These are phyloP conservation scores for Solanum aculeatissimum DNA, from an alignment of 305 asterid species.

Conservation along the genomic window DNA sequence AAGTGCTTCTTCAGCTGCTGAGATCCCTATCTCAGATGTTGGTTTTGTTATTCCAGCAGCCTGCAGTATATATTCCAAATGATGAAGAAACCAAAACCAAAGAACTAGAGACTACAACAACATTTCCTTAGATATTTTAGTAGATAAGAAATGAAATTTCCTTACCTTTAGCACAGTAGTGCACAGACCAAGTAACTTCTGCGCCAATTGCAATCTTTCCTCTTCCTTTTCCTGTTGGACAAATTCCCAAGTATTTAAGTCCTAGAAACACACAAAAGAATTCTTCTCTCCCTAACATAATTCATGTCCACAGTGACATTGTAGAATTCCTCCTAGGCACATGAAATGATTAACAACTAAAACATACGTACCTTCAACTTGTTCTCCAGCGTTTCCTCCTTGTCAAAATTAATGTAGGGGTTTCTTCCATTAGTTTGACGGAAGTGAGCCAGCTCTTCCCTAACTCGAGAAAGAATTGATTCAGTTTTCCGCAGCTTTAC, in stretches of 20 bases:
- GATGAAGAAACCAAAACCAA: neutral
- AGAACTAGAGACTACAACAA: neutral
- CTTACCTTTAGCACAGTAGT: constrained; percentile 71
- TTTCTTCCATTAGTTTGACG: constrained; percentile 65
- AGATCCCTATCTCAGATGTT: constrained; percentile 36
- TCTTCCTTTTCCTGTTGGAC: constrained; percentile 76
- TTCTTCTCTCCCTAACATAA: neutral
- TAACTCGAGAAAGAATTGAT: constrained; percentile 57
- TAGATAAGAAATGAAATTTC: neutral
- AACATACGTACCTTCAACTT: constrained; percentile 55
- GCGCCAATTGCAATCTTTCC: constrained; percentile 83
- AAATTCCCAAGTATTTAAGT: neutral
- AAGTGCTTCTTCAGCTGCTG: constrained; percentile 81
- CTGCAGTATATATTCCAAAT: constrained; percentile 22
- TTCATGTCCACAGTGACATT: neutral
- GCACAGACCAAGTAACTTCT: constrained; percentile 70
- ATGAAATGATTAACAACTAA: neutral
- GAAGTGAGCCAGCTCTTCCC: constrained; percentile 78
- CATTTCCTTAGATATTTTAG: neutral
- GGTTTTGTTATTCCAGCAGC: constrained; percentile 80
- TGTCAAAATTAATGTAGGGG: constrained; percentile 60
- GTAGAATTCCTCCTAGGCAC: neutral
- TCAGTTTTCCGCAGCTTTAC: constrained; percentile 58
- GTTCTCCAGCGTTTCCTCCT: constrained; percentile 46
- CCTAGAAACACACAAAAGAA: neutral